Base-by-base conservation (phyloP, 345 rosid species). In the Euphorbia peplus region DNA sequence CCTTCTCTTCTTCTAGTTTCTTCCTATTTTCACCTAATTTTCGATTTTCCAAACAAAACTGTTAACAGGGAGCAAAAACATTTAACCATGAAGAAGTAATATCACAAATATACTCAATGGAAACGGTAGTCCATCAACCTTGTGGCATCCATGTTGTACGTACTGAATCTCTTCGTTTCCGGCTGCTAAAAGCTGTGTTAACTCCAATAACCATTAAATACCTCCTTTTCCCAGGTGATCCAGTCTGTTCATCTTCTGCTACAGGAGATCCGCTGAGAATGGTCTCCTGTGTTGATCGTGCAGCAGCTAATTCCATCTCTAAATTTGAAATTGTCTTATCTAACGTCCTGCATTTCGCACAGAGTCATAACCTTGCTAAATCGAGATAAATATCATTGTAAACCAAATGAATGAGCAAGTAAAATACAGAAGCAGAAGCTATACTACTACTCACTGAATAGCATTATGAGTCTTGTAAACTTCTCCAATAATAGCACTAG, bases 301-400 rank as follows among this genome's bases (percentile, higher is more conserved):
- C 96, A 58, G 97, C 96, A 52, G 96, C 99, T 75, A 91, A 77
- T 83, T 91, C 99, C 98, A 89, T 93, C 89, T 93, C 98, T 75
- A 93, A 82, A 80, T 78, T 93, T 8, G 97, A 93, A 66, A 93
- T 88, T 9, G 98, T 89, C 83, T 89, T 93, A 76, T 91, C 98
- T 83, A 93, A 76, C 53, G 89, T 83, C 76, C 99, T 93, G 54
- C 39, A 76, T 68, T 60, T 3, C 41, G 73, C 51, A 79, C 13
- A 70, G 29, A 12, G 29, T 10, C 21, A 73, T 76, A 53, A 73
- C 66, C 28, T 50, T 37, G 39, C 46, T 25, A 5, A 28, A 52
- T 60, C 78, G 39, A 32, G 66, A 48, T 29, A 28, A 53, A 41
- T 63, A 8, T 24, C 46, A 63, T 42, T 25, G 51, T 70, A 63